Conservation (phyloP, 768 basidiomycete genomes). For the Agrocybe chaxingu region DNA sequence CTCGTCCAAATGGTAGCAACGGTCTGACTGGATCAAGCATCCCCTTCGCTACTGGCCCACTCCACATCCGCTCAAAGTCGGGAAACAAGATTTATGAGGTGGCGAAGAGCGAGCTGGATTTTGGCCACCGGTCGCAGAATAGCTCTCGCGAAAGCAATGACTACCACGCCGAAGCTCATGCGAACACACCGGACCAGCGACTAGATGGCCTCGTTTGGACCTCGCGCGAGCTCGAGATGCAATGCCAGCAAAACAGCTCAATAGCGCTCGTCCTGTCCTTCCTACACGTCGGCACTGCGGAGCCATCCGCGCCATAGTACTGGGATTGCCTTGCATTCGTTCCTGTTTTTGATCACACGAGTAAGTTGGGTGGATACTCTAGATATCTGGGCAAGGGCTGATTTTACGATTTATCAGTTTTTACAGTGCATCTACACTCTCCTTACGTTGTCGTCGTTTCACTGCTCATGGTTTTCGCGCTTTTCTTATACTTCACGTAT, state of each 20-base stretch:
- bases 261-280: conserved; percentile 72
- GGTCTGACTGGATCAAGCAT: conserved; percentile 11
- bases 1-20: conserved; percentile 12
- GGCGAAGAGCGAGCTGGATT: conserved; percentile 62
- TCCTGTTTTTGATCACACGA: no score
- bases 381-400: no score
- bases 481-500: conserved; percentile 22
- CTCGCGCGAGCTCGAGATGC: conserved; percentile 78
- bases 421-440: conserved; percentile 8
- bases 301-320: conserved; percentile 22
- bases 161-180: conserved; percentile 14
- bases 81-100: conserved; percentile 67
- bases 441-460: conserved; percentile 6
- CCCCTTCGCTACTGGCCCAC: conserved; percentile 20
- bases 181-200: conserved; percentile 19
- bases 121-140: conserved; percentile 32
- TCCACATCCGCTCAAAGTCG: conserved; percentile 63
- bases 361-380: no score
- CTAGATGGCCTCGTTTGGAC: conserved; percentile 59
- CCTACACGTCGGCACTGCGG: conserved; percentile 49
- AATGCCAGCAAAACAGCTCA: conserved; percentile 88
- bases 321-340: not conserved
- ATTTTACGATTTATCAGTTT: not conserved
- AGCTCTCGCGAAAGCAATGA: conserved; percentile 27
- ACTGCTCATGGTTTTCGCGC: conserved; percentile 8